These are phyloP conservation scores for Flaveria bidentis DNA, from an alignment of 129 eudicot genomes.

Conservation along the genomic window DNA sequence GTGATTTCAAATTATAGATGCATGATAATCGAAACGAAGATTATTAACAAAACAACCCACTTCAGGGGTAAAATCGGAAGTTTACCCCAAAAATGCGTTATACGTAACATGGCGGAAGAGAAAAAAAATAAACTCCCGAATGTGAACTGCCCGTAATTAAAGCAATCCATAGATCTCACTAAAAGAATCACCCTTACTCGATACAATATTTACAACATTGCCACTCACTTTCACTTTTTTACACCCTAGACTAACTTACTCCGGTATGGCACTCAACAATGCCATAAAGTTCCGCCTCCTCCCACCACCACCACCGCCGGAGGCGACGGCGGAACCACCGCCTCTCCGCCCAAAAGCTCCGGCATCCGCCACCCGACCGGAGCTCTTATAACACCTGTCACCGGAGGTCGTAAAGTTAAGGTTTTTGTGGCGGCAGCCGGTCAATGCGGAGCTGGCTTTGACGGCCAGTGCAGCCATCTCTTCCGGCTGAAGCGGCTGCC, in stretches of 20 bases:
- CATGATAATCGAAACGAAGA: not conserved
- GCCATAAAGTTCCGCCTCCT: slow-evolving; percentile 46
- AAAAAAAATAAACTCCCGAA: slow-evolving; percentile 35
- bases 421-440: slow-evolving; percentile 58
- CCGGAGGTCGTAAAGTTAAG: slow-evolving; percentile 32
- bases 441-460: slow-evolving; percentile 83
- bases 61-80: slow-evolving; percentile 36
- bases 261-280: slow-evolving; percentile 73
- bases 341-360: slow-evolving; percentile 34
- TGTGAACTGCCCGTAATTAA: slow-evolving; percentile 35
- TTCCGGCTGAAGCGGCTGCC: slow-evolving; percentile 65
- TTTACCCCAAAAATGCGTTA: slow-evolving; percentile 13
- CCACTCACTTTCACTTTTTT: not conserved
- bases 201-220: slow-evolving; percentile 42
- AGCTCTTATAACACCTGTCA: slow-evolving; percentile 31
- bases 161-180: slow-evolving; percentile 41
- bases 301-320: slow-evolving; percentile 34
- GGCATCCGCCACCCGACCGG: slow-evolving; percentile 52
- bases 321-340: slow-evolving; percentile 26
- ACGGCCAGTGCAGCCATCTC: slow-evolving; percentile 99
- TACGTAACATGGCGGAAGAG: slow-evolving; percentile 9
- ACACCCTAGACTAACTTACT: slow-evolving; percentile 36
- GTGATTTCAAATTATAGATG: no score
- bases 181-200: slow-evolving; percentile 27
- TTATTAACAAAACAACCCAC: slow-evolving; percentile 24